Evolutionary conservation across 139 green algal species (phyloP), one percentile per base, ranked within the genome.

Genomic region (Pseudopediastrum boryanum): DNA sequence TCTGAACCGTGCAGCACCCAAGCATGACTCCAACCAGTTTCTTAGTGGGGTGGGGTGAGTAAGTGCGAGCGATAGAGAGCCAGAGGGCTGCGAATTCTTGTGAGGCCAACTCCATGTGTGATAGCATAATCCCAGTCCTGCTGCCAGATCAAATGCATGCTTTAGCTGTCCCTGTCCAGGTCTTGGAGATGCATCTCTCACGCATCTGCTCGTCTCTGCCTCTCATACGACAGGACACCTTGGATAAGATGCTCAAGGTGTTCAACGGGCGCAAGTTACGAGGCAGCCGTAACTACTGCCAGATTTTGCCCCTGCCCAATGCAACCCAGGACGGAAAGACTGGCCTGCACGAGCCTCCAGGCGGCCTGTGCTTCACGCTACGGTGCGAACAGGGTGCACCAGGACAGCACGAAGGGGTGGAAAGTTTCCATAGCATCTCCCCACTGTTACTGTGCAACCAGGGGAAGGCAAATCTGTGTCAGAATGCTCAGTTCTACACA

Each of bases 191-290:
- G n/a, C n/a, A n/a, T n/a, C n/a, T n/a, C n/a, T n/a, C n/a, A n/a
- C n/a, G n/a, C n/a, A n/a, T 2, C 25, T 71, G 21, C 19, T 71
- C 36, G 13, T 21, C 38, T 71, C 19, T 35, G 33, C 63, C 36
- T 71, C 21, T 16, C 29, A 9, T 35, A 52, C 36, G 13, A 12
- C 75, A 81, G 63, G 63, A 81, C 51, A 81, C 75, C 2, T 63
- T 74, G 33, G 64, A 74, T 29, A 81, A 81, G 35, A 81, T 81
- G 75, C 59, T 81, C 63, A 75, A 75, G 44, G 64, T 50, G 12
- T 81, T 76, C 33, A 21, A 21, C 2, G 48, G 48, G 38, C 67
- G 54, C 27, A 78, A 78, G 71, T 48, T 81, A 8, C 38, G 36
- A 39, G 33, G 33, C 33, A 50, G 38, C 3, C 63, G 75, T 27